phyloP scores from a whole-genome alignment of 805 yeast genomes.

The Candida insectalens region DNA sequence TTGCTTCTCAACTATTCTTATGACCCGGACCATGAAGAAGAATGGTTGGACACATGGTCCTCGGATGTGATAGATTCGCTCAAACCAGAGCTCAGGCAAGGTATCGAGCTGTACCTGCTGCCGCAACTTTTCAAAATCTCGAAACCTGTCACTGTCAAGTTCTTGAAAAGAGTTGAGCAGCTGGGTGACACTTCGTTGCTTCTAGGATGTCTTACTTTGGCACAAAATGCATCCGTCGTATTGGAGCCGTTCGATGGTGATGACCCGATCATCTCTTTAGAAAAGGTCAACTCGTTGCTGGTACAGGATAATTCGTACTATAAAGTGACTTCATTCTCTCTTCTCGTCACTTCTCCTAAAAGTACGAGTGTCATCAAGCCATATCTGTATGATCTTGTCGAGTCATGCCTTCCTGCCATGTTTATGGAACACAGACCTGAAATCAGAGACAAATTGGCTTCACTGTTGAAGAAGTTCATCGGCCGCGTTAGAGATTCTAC shows the following conservation, averaged over 20 bases:
- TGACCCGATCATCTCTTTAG: constrained; percentile 19
- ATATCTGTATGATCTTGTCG: constrained; percentile 33
- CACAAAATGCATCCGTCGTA: constrained; percentile 46
- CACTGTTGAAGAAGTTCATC: constrained; percentile 53
- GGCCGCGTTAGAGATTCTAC: constrained; percentile 61
- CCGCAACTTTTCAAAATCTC: constrained; percentile 54
- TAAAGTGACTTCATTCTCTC: constrained; percentile 48
- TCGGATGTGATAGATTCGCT: constrained; percentile 27
- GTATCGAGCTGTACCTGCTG: constrained; percentile 49
- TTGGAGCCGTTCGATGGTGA: constrained; percentile 39
- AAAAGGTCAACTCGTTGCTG: constrained; percentile 31
- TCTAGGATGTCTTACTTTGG: constrained; percentile 50
- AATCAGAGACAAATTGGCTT: constrained; percentile 53
- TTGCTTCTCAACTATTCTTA: constrained; percentile 29
- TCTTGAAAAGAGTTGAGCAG: constrained; percentile 15
- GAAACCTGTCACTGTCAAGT: constrained; percentile 24
- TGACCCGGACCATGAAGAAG: constrained; percentile 8
- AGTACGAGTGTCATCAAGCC: constrained; percentile 47
- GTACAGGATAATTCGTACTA: constrained; percentile 28
- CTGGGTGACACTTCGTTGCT: constrained; percentile 29
- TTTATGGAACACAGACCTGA: constrained; percentile 62
- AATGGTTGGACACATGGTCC: constrained; percentile 50
- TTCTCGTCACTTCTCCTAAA: constrained; percentile 53
- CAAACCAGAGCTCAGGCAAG: constrained; percentile 25
- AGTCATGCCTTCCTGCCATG: constrained; percentile 35